These are phyloP conservation scores for Exophiala mesophila DNA, from an alignment of 2,329 filamentous ascomycete species.

Conservation along the genomic window DNA sequence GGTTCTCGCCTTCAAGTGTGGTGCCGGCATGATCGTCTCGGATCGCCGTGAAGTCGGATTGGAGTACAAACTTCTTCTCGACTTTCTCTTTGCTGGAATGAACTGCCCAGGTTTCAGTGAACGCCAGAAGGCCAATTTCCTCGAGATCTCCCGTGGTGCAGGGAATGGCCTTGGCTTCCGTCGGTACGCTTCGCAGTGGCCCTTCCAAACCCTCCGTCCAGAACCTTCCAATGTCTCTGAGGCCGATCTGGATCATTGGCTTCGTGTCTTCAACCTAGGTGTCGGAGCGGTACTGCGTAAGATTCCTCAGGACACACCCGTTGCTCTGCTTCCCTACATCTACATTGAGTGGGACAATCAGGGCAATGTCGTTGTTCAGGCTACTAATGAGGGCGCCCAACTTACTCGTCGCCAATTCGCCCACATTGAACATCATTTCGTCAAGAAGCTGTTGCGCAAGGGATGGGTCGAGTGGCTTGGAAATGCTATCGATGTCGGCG, in stretches of 20 bases:
- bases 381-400: conserved; percentile 11
- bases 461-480: conserved; percentile 11
- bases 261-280: conserved; percentile 20
- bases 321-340: conserved; percentile 14
- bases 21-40: conserved; percentile 6
- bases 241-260: conserved; percentile 23
- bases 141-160: conserved; percentile 7
- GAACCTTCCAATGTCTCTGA: conserved; percentile 14
- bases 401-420: conserved; percentile 13
- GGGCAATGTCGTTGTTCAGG: conserved; percentile 13
- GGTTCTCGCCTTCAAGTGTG: conserved; percentile 62
- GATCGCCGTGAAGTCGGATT: conserved; percentile 33
- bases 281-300: conserved; percentile 12
- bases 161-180: conserved; percentile 12
- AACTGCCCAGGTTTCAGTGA: conserved; percentile 42
- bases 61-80: conserved; percentile 34
- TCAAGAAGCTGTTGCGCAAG: conserved; percentile 11
- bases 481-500: background rate
- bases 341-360: conserved; percentile 11
- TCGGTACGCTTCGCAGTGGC: conserved; percentile 21
- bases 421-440: conserved; percentile 11
- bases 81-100: conserved; percentile 38
- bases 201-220: conserved; percentile 21
- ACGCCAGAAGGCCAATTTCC: conserved; percentile 30
- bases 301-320: background rate